Conservation (phyloP, 73 alveolate genomes). For the Tetrahymena thermophila region DNA sequence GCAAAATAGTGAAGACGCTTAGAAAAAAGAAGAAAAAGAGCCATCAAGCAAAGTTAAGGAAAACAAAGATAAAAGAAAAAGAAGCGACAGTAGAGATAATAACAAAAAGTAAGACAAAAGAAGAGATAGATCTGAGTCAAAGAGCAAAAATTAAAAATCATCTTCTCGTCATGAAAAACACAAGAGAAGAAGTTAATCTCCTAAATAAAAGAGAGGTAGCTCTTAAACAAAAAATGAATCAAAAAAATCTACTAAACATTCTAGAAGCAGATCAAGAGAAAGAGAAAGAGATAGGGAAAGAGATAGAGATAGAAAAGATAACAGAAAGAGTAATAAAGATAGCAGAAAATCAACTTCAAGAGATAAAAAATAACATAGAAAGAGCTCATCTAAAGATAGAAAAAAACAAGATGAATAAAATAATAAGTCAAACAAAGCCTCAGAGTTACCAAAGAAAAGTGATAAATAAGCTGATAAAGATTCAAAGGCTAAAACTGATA, state of each 20-base stretch:
- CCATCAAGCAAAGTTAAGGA: background rate
- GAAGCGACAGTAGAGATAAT: background rate
- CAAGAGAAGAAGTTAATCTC: background rate
- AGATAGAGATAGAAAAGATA: background rate
- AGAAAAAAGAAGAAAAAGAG: no score
- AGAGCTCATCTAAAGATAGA: background rate
- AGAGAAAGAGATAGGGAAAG: background rate
- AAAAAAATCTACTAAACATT: background rate
- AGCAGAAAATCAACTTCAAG: background rate
- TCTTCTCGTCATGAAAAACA: background rate
- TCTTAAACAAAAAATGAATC: background rate
- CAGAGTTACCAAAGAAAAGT: background rate
- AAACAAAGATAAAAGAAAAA: background rate
- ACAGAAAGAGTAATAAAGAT: background rate
- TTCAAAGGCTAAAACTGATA: background rate
- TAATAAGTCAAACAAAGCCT: background rate
- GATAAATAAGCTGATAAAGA: background rate
- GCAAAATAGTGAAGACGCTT: background rate
- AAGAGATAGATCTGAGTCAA: background rate
- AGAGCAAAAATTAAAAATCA: background rate
- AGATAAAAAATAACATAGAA: background rate
- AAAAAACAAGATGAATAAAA: background rate
- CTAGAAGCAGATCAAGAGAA: background rate
- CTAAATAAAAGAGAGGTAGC: background rate
- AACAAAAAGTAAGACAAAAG: background rate